These are phyloP conservation scores for Salix koriyanagi DNA, from an alignment of 345 rosid species.

Conservation along the genomic window DNA sequence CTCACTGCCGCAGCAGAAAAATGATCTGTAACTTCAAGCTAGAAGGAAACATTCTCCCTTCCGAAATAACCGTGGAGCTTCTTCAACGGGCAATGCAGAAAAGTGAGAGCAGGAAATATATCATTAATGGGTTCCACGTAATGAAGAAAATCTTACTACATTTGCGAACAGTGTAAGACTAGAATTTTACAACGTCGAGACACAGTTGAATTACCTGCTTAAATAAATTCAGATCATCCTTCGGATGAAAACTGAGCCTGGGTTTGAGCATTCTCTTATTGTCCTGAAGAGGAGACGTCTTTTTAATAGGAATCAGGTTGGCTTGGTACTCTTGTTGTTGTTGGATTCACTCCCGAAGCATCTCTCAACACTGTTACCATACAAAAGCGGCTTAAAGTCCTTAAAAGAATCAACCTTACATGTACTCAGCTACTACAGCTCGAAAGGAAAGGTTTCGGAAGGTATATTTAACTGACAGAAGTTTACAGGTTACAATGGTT, in stretches of 20 bases:
- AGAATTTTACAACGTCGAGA: not conserved
- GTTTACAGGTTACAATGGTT: not conserved
- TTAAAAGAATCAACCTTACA: constrained; percentile 58
- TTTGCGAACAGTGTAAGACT: constrained; percentile 64
- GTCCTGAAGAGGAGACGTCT: constrained; percentile 62
- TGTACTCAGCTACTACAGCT: constrained; percentile 43
- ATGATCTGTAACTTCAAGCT: constrained; percentile 63
- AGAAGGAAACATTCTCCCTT: constrained; percentile 80
- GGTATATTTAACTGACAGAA: constrained; percentile 25
- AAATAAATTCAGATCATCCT: not conserved
- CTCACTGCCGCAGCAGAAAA: constrained; percentile 30
- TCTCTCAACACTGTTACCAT: constrained; percentile 43
- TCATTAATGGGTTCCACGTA: constrained; percentile 79
- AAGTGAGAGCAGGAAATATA: constrained; percentile 53
- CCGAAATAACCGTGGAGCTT: constrained; percentile 72
- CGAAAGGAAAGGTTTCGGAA: constrained; percentile 54
- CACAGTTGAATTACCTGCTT: no score
- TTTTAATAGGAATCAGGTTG: constrained; percentile 67
- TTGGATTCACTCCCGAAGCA: not conserved
- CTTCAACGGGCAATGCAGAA: constrained; percentile 62
- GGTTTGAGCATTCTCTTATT: constrained; percentile 51
- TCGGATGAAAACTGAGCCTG: constrained; percentile 59
- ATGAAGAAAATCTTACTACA: constrained; percentile 68
- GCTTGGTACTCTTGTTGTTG: not conserved
- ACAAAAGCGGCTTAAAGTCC: constrained; percentile 63